Evolutionary conservation across 2,329 filamentous ascomycete species (phyloP), one percentile per base, ranked within the genome.

Genomic region (Trichophyton simii): DNA sequence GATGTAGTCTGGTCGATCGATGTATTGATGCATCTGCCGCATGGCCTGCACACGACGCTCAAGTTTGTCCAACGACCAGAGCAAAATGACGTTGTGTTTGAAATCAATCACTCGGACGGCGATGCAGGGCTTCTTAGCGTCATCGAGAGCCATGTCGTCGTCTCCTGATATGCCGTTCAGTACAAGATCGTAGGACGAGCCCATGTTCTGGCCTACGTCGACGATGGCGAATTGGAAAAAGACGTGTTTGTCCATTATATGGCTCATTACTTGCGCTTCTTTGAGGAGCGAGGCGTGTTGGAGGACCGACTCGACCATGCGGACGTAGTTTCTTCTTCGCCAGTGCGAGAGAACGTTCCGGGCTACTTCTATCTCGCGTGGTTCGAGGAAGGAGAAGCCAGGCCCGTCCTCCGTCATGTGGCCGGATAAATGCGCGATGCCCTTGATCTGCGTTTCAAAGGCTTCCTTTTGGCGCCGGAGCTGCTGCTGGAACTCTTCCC

Each of bases 191-290:
- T 99, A 99, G 0, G 91, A 95, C 2, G 94, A 99, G 67, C 88
- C 91, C 66, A 95, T 82, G 22, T 85, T 86, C 69, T 99, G 91
- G 1, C 94, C 94, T 65, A 87, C 79, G 68, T 96, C 92, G 36
- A 97, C 85, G 61, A 96, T 86, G 11, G 89, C 87, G 71, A 97
- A 99, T 72, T 99, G 94, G 72, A 99, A 97, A 20, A 92, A 87
- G 7, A 96, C 88, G 66, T 85, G 85, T 72, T 96, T 94, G 67
- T 94, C 89, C 77, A 99, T 88, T 68, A 95, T 89, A 68, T 96
- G 92, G 76, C 91, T 95, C 89, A 99, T 94, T 63, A 99, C 87
- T 71, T 99, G 94, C 1, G 94, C 94, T 74, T 99, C 94, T 72
- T 99, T 99, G 62, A 99, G 75, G 31, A 86, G 83, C 6, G 89